phyloP scores from a whole-genome alignment of 2,329 filamentous ascomycete genomes.

The Ophiocordyceps camponoti-leonardi region DNA sequence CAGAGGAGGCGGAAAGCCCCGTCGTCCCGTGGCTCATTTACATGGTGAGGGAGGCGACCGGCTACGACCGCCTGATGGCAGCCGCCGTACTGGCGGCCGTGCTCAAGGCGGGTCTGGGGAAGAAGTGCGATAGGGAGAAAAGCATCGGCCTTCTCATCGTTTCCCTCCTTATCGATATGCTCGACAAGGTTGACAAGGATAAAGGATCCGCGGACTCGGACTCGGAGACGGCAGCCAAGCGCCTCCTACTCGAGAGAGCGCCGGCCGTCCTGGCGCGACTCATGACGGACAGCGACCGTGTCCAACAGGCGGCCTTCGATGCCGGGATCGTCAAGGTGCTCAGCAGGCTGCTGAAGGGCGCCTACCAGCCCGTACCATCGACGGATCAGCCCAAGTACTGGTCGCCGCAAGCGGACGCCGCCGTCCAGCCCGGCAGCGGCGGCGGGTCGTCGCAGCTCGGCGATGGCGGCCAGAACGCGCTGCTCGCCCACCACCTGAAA shows the following conservation, averaged over 20 bases:
- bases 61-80: constrained; percentile 48
- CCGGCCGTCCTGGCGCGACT: constrained; percentile 63
- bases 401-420: constrained; percentile 19
- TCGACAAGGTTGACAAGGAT: constrained; percentile 30
- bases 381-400: constrained; percentile 16
- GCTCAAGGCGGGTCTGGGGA: constrained; percentile 50
- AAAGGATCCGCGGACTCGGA: constrained; percentile 15
- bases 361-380: constrained; percentile 27
- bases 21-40: constrained; percentile 59
- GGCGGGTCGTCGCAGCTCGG: constrained; percentile 34
- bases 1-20: constrained; percentile 49
- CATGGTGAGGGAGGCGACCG: constrained; percentile 37
- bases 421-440: constrained; percentile 15
- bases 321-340: constrained; percentile 29
- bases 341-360: constrained; percentile 29
- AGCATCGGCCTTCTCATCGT: constrained; percentile 51
- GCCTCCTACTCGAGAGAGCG: constrained; percentile 45
- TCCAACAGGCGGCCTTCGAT: constrained; percentile 73
- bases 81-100: constrained; percentile 51
- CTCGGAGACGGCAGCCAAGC: constrained; percentile 17
- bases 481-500: constrained; percentile 51
- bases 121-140: constrained; percentile 39
- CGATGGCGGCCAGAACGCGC: constrained; percentile 39
- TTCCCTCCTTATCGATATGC: constrained; percentile 49
- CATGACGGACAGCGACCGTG: constrained; percentile 56